Evolutionary conservation across 306 rosid genomes (phyloP).

Genomic region (Cyclanthera cordifolia): DNA sequence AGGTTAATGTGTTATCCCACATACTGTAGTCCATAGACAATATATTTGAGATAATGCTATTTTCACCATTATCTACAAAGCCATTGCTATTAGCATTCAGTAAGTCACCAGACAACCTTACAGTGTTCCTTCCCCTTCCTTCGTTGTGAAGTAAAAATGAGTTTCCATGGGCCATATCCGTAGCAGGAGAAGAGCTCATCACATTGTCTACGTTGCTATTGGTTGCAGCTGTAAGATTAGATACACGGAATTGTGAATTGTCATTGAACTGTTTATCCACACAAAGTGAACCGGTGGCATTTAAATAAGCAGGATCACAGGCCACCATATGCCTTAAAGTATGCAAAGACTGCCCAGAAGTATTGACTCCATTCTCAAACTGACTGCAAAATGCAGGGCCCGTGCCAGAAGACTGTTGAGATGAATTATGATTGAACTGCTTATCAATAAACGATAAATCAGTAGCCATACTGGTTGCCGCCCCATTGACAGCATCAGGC

Average conservation of each 20-base stretch:
- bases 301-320: constrained; percentile 23
- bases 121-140: constrained; percentile 27
- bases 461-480: constrained; percentile 20
- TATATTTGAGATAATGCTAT: constrained; percentile 82
- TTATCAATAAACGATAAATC: constrained; percentile 31
- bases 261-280: constrained; percentile 31
- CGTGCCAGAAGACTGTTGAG: constrained; percentile 22
- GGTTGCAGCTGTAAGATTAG: constrained; percentile 24
- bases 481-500: constrained; percentile 27
- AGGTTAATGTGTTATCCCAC: constrained; percentile 57
- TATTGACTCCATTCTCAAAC: constrained; percentile 32
- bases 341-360: constrained; percentile 23
- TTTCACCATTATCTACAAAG: constrained; percentile 63
- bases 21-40: constrained; percentile 62
- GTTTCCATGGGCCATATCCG: constrained; percentile 23
- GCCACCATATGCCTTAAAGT: constrained; percentile 28
- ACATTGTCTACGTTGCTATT: constrained; percentile 44
- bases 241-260: constrained; percentile 24
- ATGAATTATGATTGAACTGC: constrained; percentile 25
- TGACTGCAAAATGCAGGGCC: constrained; percentile 30
- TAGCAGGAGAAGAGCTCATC: constrained; percentile 32
- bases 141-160: constrained; percentile 35
- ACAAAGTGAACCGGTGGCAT: constrained; percentile 25
- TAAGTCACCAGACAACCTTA: constrained; percentile 34
- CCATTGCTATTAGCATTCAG: constrained; percentile 28